Evolutionary conservation across 768 basidiomycete species (phyloP), one percentile per base, ranked within the genome.

Genomic region (Tulasnella sp.): DNA sequence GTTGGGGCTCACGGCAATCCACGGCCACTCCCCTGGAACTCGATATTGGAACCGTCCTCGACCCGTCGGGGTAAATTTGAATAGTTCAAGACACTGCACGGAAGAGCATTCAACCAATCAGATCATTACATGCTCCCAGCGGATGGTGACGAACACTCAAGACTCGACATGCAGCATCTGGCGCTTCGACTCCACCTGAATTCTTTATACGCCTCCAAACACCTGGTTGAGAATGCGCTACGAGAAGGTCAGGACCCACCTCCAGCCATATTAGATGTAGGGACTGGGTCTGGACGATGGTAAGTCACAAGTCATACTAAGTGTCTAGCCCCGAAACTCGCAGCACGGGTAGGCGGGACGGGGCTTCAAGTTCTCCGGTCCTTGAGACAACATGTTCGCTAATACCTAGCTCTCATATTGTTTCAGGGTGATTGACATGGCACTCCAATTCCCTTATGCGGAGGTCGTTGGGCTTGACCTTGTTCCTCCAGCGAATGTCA

Each of bases 381-480:
- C 31, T 34, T 39, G 29, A 68, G 25, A 34, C 19, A 17, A n/a
- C 12, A 1, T 7, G 5, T 11, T n/a, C 37, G 29, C 69, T 70
- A 15, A 70, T 22, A 22, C 40, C 29, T 29, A 14, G 38, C 3
- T 12, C 22, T 34, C 22, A 52, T 37, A 9, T 39, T 45, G 42
- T 25, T 68, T 40, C 39, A 77, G 76, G 78, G 76, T 76, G 38
- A 72, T 77, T 12, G 58, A 76, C 25, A 78, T 78, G 76, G 78
- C 76, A 1, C 38, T 73, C 39, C 71, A 77, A 29, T 78, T 77
- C 52, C 76, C 78, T 17, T 72, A 77, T 38, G 78, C 72, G 8
- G 76, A 78, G 22, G 78, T 78, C 11, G 14, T 78, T 19, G 78
- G 78, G 14, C 31, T 78, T 17, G 78, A 78, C 64, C 68, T 78